Base-by-base conservation (phyloP, 2,329 filamentous ascomycete genomes). In the Monilinia aucupariae region DNA sequence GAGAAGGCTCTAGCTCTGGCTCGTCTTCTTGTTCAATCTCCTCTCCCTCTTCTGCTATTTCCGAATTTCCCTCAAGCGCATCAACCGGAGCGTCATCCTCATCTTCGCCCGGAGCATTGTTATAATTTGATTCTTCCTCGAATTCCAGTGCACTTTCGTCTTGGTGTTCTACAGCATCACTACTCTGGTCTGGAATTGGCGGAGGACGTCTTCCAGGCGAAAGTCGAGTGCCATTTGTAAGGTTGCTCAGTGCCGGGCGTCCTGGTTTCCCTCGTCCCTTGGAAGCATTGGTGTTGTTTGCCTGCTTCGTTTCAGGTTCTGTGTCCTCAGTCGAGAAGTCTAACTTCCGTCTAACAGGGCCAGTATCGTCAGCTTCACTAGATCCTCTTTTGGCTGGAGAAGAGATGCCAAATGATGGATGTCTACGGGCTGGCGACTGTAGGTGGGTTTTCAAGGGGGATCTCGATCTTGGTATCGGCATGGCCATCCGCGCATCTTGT, bases 101-200 rank as follows among this genome's bases (percentile, higher is more conserved):
- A 39, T 68, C 69, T 32, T 54, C 62, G 54, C 61, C 49, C 15
- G 64, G 66, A 54, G 65, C 63, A 6, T 70, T 64, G 59, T 69
- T 60, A 54, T 71, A 68, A 49, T 67, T 63, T 13, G 67, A 68
- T 41, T 70, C 66, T 25, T 70, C 70, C 34, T 53, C 64, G n/a
- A 66, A 61, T 76, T 81, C 62, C 83, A 78, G 30, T 82, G 80
- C 81, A 84, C 83, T 49, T 20, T 68, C 63, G n/a, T 81, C 80
- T 68, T 80, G 72, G 68, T 81, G 71, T 67, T 78, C 71, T 15
- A 74, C 69, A 13, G 54, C 68, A 15, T 75, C 73, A 4, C 72
- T 69, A 12, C 72, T 70, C n/a, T 73, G 71, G 20, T 72, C 49
- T 12, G 62, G 56, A 17, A 51, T 48, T 45, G 62, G 45, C 15